A percentile compares a stretch with the other conserved stretches of the same genome.
These are phyloP conservation scores for Yarrowia bubula DNA, from an alignment of 805 yeast genomes.

Conservation along the genomic window DNA sequence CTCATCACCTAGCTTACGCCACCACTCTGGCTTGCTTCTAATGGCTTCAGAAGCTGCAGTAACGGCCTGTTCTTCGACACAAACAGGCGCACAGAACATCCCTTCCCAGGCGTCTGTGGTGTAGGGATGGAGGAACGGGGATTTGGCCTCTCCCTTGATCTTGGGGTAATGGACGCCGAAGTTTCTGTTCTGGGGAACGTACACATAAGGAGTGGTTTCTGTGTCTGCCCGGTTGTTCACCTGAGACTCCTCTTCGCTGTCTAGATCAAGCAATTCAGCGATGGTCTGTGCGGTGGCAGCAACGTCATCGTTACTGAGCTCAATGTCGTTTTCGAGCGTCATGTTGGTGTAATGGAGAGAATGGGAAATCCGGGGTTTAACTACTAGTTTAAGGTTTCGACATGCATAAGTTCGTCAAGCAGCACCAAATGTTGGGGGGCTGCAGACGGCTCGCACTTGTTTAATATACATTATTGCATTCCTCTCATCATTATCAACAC, in stretches of 20 bases:
- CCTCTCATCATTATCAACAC: too few relatives aligned
- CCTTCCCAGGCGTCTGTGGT: not conserved
- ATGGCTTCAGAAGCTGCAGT: slow-evolving; percentile 27
- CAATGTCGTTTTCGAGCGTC: not conserved
- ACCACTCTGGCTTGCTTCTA: slow-evolving; percentile 39
- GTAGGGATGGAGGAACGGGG: slow-evolving; percentile 1
- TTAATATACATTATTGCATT: too few relatives aligned
- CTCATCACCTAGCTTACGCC: slow-evolving; percentile 34
- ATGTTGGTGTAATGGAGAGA: not conserved
- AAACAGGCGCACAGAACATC: not conserved
- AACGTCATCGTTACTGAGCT: not conserved
- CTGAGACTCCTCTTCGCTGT: not conserved
- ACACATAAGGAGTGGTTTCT: not conserved
- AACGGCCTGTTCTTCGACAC: slow-evolving; percentile 11
- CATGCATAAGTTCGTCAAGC: not conserved
- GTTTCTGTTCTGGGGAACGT: slow-evolving; percentile 1
- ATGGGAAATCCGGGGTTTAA: not conserved
- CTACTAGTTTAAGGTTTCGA: not conserved
- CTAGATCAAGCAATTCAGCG: not conserved
- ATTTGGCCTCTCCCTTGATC: not conserved
- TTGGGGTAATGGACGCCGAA: not conserved
- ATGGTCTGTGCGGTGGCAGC: not conserved
- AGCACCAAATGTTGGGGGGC: too few relatives aligned
- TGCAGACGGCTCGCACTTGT: too few relatives aligned
- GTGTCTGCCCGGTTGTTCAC: not conserved